A percentile compares a stretch with the other conserved stretches of the same genome.
Conservation (phyloP, 2,329 filamentous ascomycete species). For the Colletotrichum tropicicola region DNA sequence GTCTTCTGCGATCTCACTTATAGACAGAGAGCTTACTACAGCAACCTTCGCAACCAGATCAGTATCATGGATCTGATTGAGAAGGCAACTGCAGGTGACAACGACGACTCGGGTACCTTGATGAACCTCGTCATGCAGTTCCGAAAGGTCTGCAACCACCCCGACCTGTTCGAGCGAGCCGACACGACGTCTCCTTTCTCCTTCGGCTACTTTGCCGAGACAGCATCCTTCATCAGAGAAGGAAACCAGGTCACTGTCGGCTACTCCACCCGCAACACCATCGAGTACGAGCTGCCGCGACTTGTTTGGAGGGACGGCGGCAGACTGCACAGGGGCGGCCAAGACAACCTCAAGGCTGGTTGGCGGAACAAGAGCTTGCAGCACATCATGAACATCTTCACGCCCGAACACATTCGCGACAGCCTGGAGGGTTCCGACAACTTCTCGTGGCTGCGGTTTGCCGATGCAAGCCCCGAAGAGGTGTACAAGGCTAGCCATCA, state of each 20-base stretch:
- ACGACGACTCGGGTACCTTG: slow-evolving; percentile 91
- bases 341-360: slow-evolving; percentile 78
- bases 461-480: slow-evolving; percentile 79
- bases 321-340: slow-evolving; percentile 77
- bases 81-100: slow-evolving; percentile 93
- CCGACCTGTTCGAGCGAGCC: slow-evolving; percentile 94
- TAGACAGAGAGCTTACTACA: slow-evolving; percentile 92
- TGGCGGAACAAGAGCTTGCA: slow-evolving; percentile 81
- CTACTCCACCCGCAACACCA: slow-evolving; percentile 87
- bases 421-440: slow-evolving; percentile 68
- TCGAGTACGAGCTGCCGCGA: slow-evolving; percentile 84
- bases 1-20: slow-evolving; percentile 98
- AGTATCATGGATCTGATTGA: slow-evolving; percentile 99
- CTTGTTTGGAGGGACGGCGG: slow-evolving; percentile 85
- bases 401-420: slow-evolving; percentile 77
- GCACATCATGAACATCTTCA: slow-evolving; percentile 91
- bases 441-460: slow-evolving; percentile 92
- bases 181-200: slow-evolving; percentile 90
- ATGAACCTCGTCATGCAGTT: slow-evolving; percentile 99
- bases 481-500: slow-evolving; percentile 74
- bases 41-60: slow-evolving; percentile 93
- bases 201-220: slow-evolving; percentile 90
- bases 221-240: slow-evolving; percentile 92
- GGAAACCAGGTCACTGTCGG: slow-evolving; percentile 80
- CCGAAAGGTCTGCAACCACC: slow-evolving; percentile 98